phyloP scores from a whole-genome alignment of 352 stramenopile species.

The Globisporangium cystogenes region DNA sequence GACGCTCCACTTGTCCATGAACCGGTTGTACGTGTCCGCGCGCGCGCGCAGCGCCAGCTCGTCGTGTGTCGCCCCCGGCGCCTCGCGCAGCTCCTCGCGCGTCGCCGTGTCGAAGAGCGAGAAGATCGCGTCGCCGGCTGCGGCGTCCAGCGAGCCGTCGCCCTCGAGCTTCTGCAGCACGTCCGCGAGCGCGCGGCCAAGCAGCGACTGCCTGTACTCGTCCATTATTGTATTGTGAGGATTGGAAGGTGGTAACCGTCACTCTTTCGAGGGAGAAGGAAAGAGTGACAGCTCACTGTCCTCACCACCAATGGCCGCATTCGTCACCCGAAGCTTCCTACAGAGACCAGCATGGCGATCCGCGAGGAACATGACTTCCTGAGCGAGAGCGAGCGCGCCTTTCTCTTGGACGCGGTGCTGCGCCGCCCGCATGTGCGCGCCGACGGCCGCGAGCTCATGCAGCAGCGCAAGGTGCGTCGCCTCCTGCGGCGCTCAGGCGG shows the following conservation, averaged over 20 bases:
- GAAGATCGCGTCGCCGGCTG: constrained; percentile 41
- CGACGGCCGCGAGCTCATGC: constrained; percentile 73
- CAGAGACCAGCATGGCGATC: constrained; percentile 29
- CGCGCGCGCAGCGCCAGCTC: constrained; percentile 30
- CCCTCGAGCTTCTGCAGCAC: constrained; percentile 50
- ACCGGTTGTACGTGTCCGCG: constrained; percentile 60
- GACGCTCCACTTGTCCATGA: constrained; percentile 60
- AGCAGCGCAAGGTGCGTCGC: constrained; percentile 63
- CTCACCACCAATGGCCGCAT: background rate
- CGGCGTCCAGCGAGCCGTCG: constrained; percentile 13
- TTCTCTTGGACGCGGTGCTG: constrained; percentile 60
- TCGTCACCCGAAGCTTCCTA: background rate
- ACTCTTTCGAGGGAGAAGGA: background rate
- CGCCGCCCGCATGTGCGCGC: constrained; percentile 55
- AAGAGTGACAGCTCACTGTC: background rate
- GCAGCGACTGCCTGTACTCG: constrained; percentile 50
- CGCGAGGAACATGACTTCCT: constrained; percentile 68
- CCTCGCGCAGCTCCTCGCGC: constrained; percentile 19
- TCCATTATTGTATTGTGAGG: too few relatives aligned
- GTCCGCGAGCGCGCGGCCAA: constrained; percentile 57
- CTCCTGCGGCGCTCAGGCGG: background rate
- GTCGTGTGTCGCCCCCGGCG: constrained; percentile 38
- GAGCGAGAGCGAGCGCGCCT: constrained; percentile 79
- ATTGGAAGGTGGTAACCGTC: too few relatives aligned
- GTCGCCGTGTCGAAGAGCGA: constrained; percentile 48